Evolutionary conservation across 1,139 yeast genomes (phyloP).

Genomic region (Pichia sp.): DNA sequence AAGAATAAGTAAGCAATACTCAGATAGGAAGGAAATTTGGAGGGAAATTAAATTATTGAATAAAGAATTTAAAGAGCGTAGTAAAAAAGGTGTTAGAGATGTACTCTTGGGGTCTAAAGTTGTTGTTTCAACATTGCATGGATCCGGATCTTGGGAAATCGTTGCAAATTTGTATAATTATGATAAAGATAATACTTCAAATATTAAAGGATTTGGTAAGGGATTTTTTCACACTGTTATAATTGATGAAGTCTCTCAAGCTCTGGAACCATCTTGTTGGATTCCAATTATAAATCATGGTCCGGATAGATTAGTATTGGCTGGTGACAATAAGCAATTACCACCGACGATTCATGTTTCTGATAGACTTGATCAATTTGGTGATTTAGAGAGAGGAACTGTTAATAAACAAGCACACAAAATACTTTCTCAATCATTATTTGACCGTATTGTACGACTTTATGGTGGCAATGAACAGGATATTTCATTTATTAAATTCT

Average conservation of each 20-base stretch:
- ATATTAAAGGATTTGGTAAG: constrained; percentile 10
- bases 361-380: constrained; percentile 30
- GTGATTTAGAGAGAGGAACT: constrained; percentile 11
- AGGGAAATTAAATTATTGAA: constrained; percentile 60
- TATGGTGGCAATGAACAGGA: constrained; percentile 37
- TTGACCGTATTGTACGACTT: constrained; percentile 61
- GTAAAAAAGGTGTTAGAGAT: constrained; percentile 55
- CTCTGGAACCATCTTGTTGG: constrained; percentile 96
- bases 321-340: constrained; percentile 84
- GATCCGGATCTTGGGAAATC: constrained; percentile 71
- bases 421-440: constrained; percentile 58
- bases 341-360: constrained; percentile 68
- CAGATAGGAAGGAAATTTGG: constrained; percentile 66
- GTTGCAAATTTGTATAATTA: constrained; percentile 33
- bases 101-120: constrained; percentile 59
- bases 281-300: constrained; percentile 69
- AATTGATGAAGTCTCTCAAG: constrained; percentile 93
- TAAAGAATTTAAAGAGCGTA: constrained; percentile 64
- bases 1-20: constrained; percentile 39
- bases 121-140: constrained; percentile 79
- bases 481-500: constrained; percentile 41
- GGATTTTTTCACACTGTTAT: constrained; percentile 66
- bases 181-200: not conserved
- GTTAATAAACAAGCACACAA: constrained; percentile 11
- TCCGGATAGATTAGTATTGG: constrained; percentile 58